These are phyloP conservation scores for Mortierella sp. DNA, from an alignment of 371 early-diverging fungal species.

Conservation along the genomic window DNA sequence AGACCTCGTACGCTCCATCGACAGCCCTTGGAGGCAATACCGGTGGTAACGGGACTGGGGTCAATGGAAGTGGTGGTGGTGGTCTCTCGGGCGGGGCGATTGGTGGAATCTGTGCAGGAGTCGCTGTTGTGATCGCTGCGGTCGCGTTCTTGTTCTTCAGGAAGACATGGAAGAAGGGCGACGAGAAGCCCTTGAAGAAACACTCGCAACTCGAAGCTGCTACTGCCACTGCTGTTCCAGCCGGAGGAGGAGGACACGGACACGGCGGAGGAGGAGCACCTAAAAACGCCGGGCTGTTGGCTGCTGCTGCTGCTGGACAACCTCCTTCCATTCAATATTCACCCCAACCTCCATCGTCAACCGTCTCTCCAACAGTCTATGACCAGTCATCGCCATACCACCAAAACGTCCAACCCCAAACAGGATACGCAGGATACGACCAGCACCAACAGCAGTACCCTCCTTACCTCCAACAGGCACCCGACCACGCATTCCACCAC, in stretches of 20 bases:
- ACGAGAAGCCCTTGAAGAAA: background rate
- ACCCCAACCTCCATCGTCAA: background rate
- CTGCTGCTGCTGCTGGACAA: background rate
- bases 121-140: background rate
- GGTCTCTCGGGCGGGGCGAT: slow-evolving; percentile 27
- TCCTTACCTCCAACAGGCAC: background rate
- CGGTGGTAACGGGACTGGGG: slow-evolving; percentile 10
- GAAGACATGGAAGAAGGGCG: background rate
- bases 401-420: background rate
- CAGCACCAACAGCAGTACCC: slow-evolving; percentile 4
- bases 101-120: slow-evolving; percentile 32
- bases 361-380: background rate
- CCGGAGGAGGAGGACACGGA: background rate
- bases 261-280: background rate
- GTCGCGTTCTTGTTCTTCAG: background rate
- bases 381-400: background rate
- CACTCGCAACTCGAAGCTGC: background rate
- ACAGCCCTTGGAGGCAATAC: background rate
- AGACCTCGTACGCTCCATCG: slow-evolving; percentile 32
- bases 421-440: background rate
- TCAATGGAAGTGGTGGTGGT: background rate
- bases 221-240: background rate
- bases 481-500: background rate
- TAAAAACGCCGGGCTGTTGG: background rate
- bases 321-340: background rate